Conservation (phyloP, 192 early-diverging fungal genomes). For the Kappamyces sp. region DNA sequence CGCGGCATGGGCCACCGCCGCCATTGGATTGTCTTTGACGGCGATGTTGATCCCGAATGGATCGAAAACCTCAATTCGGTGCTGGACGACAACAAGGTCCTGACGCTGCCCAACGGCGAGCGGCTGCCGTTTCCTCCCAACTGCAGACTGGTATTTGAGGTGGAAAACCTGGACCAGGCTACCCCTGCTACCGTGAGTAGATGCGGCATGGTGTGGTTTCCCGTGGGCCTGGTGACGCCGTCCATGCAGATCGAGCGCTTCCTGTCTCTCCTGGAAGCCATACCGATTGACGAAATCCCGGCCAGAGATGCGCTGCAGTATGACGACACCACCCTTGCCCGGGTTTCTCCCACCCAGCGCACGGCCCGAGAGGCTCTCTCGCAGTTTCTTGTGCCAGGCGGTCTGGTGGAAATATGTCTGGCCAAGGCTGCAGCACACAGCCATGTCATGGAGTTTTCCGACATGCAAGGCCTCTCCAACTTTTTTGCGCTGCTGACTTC, state of each 20-base stretch:
- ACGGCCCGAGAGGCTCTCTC: not conserved
- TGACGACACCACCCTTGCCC: constrained; percentile 8
- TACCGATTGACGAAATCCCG: constrained; percentile 19
- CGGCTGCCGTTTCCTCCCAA: constrained; percentile 89
- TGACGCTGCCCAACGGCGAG: constrained; percentile 98
- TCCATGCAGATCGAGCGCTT: constrained; percentile 67
- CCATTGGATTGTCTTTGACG: constrained; percentile 99
- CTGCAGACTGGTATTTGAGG: constrained; percentile 98
- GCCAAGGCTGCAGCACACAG: constrained; percentile 62
- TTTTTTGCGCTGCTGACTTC: constrained; percentile 91
- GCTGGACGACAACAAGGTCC: constrained; percentile 93
- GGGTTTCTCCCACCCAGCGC: constrained; percentile 7
- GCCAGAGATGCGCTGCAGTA: constrained; percentile 30
- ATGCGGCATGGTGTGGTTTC: constrained; percentile 99
- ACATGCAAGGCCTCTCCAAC: constrained; percentile 71
- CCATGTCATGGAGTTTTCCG: constrained; percentile 99
- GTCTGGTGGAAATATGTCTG: constrained; percentile 68
- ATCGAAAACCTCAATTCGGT: constrained; percentile 98
- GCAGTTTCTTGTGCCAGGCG: constrained; percentile 60
- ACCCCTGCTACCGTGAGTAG: constrained; percentile 97
- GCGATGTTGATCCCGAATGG: constrained; percentile 99
- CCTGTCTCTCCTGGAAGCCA: constrained; percentile 50
- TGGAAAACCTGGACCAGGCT: constrained; percentile 95
- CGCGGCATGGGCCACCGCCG: constrained; percentile 89
- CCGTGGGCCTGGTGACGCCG: constrained; percentile 76